A percentile compares a stretch with the other conserved stretches of the same genome.
Evolutionary conservation across 345 rosid species (phyloP).

Genomic region (Salix dunnii): DNA sequence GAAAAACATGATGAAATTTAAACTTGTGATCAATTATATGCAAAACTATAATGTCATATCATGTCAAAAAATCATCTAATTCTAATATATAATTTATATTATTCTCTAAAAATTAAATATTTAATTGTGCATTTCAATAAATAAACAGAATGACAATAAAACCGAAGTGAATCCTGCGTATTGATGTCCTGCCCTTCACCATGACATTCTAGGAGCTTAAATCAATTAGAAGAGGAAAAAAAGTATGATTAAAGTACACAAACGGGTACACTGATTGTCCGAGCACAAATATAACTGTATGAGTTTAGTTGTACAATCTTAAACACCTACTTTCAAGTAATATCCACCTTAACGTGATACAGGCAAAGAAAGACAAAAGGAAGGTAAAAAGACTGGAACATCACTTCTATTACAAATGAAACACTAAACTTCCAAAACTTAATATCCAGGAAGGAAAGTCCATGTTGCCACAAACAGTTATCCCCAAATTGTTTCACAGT

Average conservation of each 20-base stretch:
- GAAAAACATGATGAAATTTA: no score
- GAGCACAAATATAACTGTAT: background rate
- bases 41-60: no score
- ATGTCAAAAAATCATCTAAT: no score
- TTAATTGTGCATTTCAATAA: background rate
- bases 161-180: background rate
- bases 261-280: background rate
- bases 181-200: background rate
- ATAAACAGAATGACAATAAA: background rate
- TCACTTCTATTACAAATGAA: background rate
- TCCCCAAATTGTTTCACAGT: constrained; percentile 25
- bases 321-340: background rate
- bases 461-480: constrained; percentile 5
- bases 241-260: background rate
- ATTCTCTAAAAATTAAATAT: no score
- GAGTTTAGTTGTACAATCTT: background rate
- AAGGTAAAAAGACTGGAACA: background rate
- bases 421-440: background rate
- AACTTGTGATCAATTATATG: no score
- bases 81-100: no score
- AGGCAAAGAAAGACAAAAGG: background rate
- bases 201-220: background rate
- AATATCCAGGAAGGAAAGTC: constrained; percentile 5
- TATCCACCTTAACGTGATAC: background rate
- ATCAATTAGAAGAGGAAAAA: background rate